Percentiles rank a stretch among this genome's conserved stretches.
Evolutionary conservation across 495 filamentous ascomycete genomes (phyloP).

Genomic region (Cercophora newfieldiana): DNA sequence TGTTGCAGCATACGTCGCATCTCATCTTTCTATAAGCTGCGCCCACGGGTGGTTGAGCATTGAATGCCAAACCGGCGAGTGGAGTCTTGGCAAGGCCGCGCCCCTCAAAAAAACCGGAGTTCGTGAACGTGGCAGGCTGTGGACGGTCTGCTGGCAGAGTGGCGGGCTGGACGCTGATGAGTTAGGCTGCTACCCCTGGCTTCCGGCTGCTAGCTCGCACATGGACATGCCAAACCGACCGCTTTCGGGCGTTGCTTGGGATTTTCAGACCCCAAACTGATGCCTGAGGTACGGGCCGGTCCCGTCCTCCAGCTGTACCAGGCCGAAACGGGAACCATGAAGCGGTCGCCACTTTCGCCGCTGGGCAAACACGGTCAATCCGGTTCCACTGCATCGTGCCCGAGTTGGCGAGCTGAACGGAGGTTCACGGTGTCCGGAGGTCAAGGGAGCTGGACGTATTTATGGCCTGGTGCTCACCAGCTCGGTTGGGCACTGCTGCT

Average conservation of each 20-base stretch:
- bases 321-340: too few species aligned
- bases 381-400: neutral
- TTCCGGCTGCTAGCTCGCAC: neutral
- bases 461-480: neutral
- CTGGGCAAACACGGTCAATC: neutral
- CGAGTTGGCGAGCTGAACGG: neutral
- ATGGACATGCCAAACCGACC: neutral
- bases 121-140: slow-evolving; percentile 1
- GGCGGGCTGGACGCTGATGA: neutral
- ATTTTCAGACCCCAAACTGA: neutral
- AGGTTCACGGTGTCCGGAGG: neutral
- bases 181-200: neutral
- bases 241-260: neutral
- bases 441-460: neutral
- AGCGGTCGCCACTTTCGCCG: neutral
- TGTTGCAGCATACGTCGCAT: neutral
- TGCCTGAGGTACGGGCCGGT: too few species aligned
- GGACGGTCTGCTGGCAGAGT: neutral
- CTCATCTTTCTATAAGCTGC: neutral
- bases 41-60: too few species aligned
- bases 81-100: neutral
- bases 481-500: neutral
- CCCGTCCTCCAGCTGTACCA: too few species aligned
- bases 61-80: neutral
- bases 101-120: neutral